Base-by-base conservation (phyloP, 2,329 filamentous ascomycete species). In the Curvularia verruculosa region DNA sequence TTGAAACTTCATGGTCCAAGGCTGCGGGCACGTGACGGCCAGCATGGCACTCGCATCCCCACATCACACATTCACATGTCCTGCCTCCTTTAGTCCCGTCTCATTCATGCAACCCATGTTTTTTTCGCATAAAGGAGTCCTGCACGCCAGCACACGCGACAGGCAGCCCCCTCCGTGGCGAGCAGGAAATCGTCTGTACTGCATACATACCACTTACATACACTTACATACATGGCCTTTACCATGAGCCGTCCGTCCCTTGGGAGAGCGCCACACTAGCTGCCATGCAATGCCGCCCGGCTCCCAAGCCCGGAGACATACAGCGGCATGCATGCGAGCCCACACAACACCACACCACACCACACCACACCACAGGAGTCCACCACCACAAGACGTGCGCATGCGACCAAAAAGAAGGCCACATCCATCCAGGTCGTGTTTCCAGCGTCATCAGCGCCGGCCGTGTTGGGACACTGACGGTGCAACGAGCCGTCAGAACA, bases 1-100 rank as follows among this genome's bases (percentile, higher is more conserved):
- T 59, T 59, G 48, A 49, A 63, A 58, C 57, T 63, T 67, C 61
- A 54, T 56, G 57, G 59, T 56, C 49, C 60, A 56, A 41, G 60
- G 48, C 34, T 34, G 49, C 29, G 44, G 18, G 49, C 56, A 63
- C 55, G 56, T 60, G 60, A 50, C 51, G 50, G 55, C 55, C 54
- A 55, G 48, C 52, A 51, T 51, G 45, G 49, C 54, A 53, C 44
- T 49, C 23, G 26, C 19, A 15, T 24, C 59, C 57, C 55, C 57
- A 57, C 54, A 37, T 58, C 60, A 18, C 57, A 45, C 58, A 39
- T 54, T 48, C 52, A 49, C 48, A 51, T 52, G 47, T 63, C 63
- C 68, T 49, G 47, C 63, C 63, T 68, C 66, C 64, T 67, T n/a
- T 67, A 67, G 69, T 69, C 60, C 68, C 51, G 52, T 40, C 29